Base-by-base conservation (phyloP, 768 basidiomycete genomes). In the Trametes meyenii region DNA sequence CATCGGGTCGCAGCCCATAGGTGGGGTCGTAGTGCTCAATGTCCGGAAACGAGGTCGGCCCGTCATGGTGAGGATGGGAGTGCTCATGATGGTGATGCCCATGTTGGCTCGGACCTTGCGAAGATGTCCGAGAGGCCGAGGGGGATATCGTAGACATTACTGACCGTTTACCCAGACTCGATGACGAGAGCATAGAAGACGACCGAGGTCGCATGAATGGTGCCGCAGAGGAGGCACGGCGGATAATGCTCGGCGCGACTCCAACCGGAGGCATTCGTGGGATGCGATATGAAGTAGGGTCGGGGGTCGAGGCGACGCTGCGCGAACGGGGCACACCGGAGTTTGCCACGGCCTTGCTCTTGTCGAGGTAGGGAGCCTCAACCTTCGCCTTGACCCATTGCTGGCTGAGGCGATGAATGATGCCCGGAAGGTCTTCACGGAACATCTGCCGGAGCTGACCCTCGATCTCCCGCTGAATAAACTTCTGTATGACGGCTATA, bases 371-470 rank as follows among this genome's bases (percentile, higher is more conserved):
- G 0, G 94, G 94, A n/a, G 92, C 85, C 71, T 97, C 94, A 0
- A 97, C 94, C 72, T 92, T 94, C 21, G 92, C 90, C 70, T 89
- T 92, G 43, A 98, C 86, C 96, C 96, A 98, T 70, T 92, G 89
- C 72, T 98, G 96, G 74, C 90, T 92, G 49, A 99, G 84, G 36
- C 92, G 83, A 73, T 99, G 97, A 44, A 99, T 98, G 65, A 99
- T 98, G 5, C 93, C 89, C 1, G 97, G 97, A 4, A 99, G 76
- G 73, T 98, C 97, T 73, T 97, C 95, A 61, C 95, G 82, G 74
- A 98, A 99, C 94, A 98, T 96, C 74, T 98, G 97, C 43, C 97
- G 83, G 33, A 99, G 79, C 73, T 98, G 96, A 0, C 89, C 93
- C 74, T 99, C 97, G 57, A 99, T 98, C 77, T 98, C 96, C 60